A percentile compares a stretch with the other conserved stretches of the same genome.
These are phyloP conservation scores for Fomitopsis serialis DNA, from an alignment of 768 basidiomycete genomes.

Conservation along the genomic window DNA sequence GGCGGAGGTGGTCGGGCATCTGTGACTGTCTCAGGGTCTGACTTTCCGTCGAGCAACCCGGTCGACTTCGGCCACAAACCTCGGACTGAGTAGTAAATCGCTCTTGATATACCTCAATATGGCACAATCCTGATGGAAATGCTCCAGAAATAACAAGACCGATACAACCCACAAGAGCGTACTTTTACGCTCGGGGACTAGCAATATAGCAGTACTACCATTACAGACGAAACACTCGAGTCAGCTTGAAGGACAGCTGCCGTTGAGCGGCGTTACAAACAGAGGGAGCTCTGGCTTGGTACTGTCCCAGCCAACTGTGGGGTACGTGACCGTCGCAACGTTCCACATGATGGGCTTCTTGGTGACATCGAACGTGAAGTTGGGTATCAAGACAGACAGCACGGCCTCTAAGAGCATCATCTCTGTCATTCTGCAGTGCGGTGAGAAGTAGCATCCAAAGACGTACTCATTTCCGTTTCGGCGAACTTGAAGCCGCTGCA, in stretches of 20 bases:
- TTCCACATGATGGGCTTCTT: slow-evolving; percentile 12
- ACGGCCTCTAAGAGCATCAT: slow-evolving; percentile 1
- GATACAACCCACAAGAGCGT: too few species aligned
- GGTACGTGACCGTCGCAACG: slow-evolving; percentile 1
- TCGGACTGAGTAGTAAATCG: too few species aligned
- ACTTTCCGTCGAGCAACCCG: too few species aligned
- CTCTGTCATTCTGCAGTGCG: background rate
- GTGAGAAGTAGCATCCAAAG: background rate
- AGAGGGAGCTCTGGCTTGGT: background rate
- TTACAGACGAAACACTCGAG: too few species aligned
- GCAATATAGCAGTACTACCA: too few species aligned
- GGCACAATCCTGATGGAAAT: too few species aligned
- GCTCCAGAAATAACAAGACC: too few species aligned
- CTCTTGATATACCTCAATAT: too few species aligned
- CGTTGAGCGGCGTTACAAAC: background rate
- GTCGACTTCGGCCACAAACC: too few species aligned
- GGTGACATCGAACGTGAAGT: slow-evolving; percentile 12
- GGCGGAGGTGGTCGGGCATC: too few species aligned
- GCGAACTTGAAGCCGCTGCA: slow-evolving; percentile 6
- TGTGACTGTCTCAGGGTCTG: too few species aligned
- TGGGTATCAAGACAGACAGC: slow-evolving; percentile 7
- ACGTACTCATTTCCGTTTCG: slow-evolving; percentile 4
- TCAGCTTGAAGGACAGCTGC: background rate
- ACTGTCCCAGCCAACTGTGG: background rate
- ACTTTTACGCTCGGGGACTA: too few species aligned